Conservation (phyloP, 208 protist genomes). For the Balamuthia mandrillaris region DNA sequence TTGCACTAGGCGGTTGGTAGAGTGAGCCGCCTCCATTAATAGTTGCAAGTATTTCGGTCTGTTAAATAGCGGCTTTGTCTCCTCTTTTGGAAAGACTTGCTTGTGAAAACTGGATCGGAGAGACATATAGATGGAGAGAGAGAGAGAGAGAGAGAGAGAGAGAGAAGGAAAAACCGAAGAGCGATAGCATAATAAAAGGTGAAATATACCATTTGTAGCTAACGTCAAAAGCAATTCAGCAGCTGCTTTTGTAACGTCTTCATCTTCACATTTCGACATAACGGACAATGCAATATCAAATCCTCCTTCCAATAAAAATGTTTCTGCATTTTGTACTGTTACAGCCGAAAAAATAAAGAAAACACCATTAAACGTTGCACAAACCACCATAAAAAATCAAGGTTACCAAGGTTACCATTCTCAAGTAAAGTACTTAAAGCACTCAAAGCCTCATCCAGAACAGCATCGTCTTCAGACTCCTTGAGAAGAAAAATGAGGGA, state of each 20-base stretch:
- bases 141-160: not conserved
- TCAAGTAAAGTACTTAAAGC: not conserved
- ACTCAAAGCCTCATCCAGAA: not conserved
- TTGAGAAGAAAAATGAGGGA: not conserved
- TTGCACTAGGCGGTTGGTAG: not conserved
- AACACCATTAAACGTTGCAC: too few relatives aligned
- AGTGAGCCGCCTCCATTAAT: not conserved
- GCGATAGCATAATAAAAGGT: not conserved
- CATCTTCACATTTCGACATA: not conserved
- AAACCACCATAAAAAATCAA: too few relatives aligned
- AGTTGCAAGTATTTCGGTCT: not conserved
- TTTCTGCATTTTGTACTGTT: not conserved
- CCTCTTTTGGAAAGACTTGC: too few relatives aligned
- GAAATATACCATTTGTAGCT: not conserved
- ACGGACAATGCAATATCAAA: not conserved
- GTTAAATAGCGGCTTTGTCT: constrained; percentile 4
- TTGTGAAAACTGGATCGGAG: too few relatives aligned
- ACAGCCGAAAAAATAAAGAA: not conserved
- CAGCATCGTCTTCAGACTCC: not conserved
- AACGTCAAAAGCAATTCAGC: not conserved
- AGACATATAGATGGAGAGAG: not conserved
- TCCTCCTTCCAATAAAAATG: not conserved
- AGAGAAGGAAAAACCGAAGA: not conserved
- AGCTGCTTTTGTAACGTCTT: not conserved
- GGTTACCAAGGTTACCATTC: not conserved